A percentile compares a stretch with the other conserved stretches of the same genome.
Evolutionary conservation across 2,329 filamentous ascomycete genomes (phyloP).

Genomic region (Diaporthe capsici): DNA sequence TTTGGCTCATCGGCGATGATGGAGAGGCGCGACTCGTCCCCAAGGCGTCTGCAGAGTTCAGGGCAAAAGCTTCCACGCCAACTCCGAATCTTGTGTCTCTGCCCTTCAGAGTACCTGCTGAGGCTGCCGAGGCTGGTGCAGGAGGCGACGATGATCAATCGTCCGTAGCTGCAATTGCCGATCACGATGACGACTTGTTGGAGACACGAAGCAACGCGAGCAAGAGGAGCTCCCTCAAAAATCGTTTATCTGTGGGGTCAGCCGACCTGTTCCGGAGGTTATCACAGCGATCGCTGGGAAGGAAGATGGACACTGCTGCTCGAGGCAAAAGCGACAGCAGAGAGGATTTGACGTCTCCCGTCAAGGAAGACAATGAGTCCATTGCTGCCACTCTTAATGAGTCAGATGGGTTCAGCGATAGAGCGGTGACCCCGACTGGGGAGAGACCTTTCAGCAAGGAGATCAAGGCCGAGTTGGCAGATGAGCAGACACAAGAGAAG

Average conservation of each 20-base stretch:
- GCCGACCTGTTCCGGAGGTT: constrained; percentile 59
- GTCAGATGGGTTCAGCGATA: constrained; percentile 55
- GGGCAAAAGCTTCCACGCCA: constrained; percentile 55
- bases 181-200: constrained; percentile 65
- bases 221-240: constrained; percentile 58
- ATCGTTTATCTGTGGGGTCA: constrained; percentile 65
- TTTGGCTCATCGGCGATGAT: constrained; percentile 50
- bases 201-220: constrained; percentile 43
- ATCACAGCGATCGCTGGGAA: constrained; percentile 53
- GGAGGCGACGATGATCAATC: constrained; percentile 68
- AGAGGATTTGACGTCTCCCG: constrained; percentile 58
- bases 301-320: constrained; percentile 45
- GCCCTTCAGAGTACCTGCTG: constrained; percentile 72
- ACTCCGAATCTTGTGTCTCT: constrained; percentile 73
- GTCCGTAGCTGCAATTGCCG: constrained; percentile 79
- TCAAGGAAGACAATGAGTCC: constrained; percentile 64
- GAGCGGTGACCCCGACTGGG: constrained; percentile 45
- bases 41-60: constrained; percentile 47
- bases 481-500: constrained; percentile 38
- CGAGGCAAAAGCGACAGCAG: constrained; percentile 52
- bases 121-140: constrained; percentile 44
- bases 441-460: constrained; percentile 53
- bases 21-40: constrained; percentile 49
- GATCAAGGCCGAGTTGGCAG: constrained; percentile 56
- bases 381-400: constrained; percentile 69